phyloP scores from a whole-genome alignment of 2,329 filamentous ascomycete genomes.

The Alternaria triticina region DNA sequence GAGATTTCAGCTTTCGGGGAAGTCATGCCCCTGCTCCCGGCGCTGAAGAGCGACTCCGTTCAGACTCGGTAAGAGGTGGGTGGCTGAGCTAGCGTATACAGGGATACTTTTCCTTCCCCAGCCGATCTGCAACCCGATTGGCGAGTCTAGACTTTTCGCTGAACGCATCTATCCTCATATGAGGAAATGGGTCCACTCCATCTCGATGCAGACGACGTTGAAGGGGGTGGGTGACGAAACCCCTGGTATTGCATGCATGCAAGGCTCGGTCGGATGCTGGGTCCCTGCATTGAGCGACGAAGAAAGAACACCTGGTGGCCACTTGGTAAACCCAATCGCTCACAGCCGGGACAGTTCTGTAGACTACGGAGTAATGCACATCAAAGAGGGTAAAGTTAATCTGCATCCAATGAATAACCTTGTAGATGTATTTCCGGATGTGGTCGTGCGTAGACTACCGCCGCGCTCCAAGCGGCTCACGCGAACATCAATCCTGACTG shows the following conservation, averaged over 20 bases:
- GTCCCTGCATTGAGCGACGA: constrained; percentile 19
- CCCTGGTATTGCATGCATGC: neutral
- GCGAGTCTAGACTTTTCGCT: constrained; percentile 32
- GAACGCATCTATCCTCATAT: constrained; percentile 28
- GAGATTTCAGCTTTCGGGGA: constrained; percentile 35
- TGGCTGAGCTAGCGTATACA: constrained; percentile 35
- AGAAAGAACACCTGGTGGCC: neutral
- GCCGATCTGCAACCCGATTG: constrained; percentile 43
- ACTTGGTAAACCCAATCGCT: neutral
- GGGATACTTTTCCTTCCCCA: constrained; percentile 24
- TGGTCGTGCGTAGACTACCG: constrained; percentile 10
- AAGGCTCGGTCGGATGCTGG: constrained; percentile 4
- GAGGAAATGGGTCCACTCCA: constrained; percentile 17
- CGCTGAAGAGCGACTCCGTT: constrained; percentile 25
- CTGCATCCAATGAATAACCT: constrained; percentile 28
- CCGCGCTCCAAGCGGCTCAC: constrained; percentile 31
- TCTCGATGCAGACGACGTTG: constrained; percentile 22
- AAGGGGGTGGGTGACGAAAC: constrained; percentile 9
- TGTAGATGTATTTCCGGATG: constrained; percentile 18
- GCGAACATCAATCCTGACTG: constrained; percentile 16
- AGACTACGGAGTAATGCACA: constrained; percentile 4
- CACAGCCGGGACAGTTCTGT: neutral
- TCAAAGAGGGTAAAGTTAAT: constrained; percentile 25
- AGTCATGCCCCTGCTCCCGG: constrained; percentile 40
- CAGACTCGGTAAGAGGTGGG: constrained; percentile 29